These are phyloP conservation scores for Tylopilus sp. DNA, from an alignment of 768 basidiomycete species.

Conservation along the genomic window DNA sequence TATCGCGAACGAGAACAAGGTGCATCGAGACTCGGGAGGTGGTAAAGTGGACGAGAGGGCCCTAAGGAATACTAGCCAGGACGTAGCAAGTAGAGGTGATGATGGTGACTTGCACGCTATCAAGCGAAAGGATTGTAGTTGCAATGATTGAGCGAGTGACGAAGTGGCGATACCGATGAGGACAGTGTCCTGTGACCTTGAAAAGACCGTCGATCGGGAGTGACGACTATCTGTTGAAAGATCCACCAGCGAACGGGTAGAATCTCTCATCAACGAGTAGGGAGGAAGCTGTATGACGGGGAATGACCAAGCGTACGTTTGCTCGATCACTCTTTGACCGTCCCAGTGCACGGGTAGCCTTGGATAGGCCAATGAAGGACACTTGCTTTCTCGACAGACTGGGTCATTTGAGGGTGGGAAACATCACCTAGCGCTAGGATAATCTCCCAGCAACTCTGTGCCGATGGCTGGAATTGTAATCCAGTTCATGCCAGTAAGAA, in stretches of 20 bases:
- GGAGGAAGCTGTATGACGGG: background rate
- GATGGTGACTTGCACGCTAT: background rate
- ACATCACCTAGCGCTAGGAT: background rate
- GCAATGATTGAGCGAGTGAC: background rate
- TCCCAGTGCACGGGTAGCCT: background rate
- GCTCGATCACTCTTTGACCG: background rate
- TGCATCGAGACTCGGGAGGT: background rate
- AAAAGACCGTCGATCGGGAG: background rate
- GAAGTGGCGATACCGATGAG: background rate
- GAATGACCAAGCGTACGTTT: background rate
- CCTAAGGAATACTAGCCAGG: background rate
- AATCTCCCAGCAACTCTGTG: background rate
- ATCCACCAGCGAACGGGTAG: slow-evolving; percentile 16
- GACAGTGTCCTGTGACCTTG: background rate
- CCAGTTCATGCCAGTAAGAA: background rate
- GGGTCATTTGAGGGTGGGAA: slow-evolving; percentile 11
- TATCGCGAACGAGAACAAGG: background rate
- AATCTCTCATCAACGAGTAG: background rate
- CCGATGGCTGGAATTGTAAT: background rate
- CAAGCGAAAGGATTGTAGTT: background rate
- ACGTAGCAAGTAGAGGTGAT: background rate
- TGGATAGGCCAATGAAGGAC: background rate
- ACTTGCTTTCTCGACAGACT: background rate
- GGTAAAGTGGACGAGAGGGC: background rate
- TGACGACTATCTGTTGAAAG: background rate